Evolutionary conservation across 2,329 filamentous ascomycete genomes (phyloP), one percentile per base, ranked within the genome.

Genomic region (Geosmithia putterillii): DNA sequence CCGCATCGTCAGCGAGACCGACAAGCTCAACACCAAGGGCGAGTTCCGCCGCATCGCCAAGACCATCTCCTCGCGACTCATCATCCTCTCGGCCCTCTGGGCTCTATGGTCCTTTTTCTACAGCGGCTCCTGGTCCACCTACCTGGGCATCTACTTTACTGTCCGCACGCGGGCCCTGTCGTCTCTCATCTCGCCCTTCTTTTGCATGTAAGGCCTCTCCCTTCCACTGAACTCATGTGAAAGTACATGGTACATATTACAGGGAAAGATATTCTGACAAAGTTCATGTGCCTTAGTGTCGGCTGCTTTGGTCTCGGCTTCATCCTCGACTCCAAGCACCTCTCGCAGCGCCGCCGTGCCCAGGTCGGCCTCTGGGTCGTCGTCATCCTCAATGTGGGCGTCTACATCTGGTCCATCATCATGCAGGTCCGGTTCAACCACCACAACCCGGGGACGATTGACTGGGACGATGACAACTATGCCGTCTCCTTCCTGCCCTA

Each of bases 301-400:
- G 67, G 67, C 18, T 70, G 66, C 49, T 70, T 70, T 42, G 67
- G 64, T 37, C 62, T 70, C 4, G 66, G 67, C 1, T 70, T 69
- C 45, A 63, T 66, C 43, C 60, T 66, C 21, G 63, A 66, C 44
- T 54, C 64, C 38, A 63, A 63, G 42, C 41, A 48, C 20, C 47
- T 66, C 9, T 60, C 59, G 45, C 63, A 66, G 43, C 61, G 68
- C 8, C 63, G 67, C 18, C 60, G 68, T 12, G 68, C 66, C 15
- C 66, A 70, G 45, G 45, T 65, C 4, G 67, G 66, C 40, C 59
- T 71, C 7, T 63, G 63, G 46, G 63, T 57, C 3, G 65, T 70
- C 5, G 60, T 67, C 2, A 52, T 64, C n/a, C 59, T 67, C 7
- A 71, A 70, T 38, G 47, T 65, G 4, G 67, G 63, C n/a, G 67